Evolutionary conservation across 169 alveolate genomes (phyloP).

Genomic region (Toxoplasma gondii): DNA sequence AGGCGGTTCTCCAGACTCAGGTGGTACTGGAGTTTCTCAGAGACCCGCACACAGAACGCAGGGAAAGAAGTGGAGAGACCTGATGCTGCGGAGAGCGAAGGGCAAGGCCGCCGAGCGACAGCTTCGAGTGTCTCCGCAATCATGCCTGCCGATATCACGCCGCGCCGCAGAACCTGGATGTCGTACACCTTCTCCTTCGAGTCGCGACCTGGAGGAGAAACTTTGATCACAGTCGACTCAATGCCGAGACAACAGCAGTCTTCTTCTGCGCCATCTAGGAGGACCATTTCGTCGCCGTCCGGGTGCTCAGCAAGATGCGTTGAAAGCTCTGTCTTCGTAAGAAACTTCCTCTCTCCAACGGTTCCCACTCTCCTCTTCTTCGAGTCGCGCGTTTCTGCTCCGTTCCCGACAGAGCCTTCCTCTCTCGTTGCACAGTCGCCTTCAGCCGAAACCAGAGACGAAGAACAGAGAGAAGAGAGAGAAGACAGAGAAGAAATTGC

Average conservation of each 20-base stretch:
- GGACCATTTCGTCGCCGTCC: constrained; percentile 38
- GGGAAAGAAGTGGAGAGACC: neutral
- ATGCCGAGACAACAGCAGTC: constrained; percentile 51
- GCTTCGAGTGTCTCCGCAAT: constrained; percentile 25
- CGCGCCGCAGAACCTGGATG: constrained; percentile 37
- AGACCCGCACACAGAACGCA: neutral
- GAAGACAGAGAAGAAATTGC: neutral
- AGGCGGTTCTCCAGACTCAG: neutral
- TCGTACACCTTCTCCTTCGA: neutral
- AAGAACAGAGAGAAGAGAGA: neutral
- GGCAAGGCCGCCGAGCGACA: neutral
- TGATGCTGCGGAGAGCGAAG: neutral
- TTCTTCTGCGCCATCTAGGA: neutral
- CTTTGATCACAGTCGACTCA: constrained; percentile 51
- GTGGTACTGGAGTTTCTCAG: constrained; percentile 24
- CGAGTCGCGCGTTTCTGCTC: neutral
- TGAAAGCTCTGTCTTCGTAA: neutral
- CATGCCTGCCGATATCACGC: constrained; percentile 23
- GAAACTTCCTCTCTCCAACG: neutral
- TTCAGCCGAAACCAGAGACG: neutral
- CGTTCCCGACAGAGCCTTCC: neutral
- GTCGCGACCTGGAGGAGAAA: neutral
- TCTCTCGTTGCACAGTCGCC: neutral
- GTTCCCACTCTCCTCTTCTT: neutral
- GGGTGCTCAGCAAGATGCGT: neutral